Percentiles rank a stretch among this genome's conserved stretches.
phyloP scores from a whole-genome alignment of 2,329 filamentous ascomycete species.

The Aspergillus sp. region DNA sequence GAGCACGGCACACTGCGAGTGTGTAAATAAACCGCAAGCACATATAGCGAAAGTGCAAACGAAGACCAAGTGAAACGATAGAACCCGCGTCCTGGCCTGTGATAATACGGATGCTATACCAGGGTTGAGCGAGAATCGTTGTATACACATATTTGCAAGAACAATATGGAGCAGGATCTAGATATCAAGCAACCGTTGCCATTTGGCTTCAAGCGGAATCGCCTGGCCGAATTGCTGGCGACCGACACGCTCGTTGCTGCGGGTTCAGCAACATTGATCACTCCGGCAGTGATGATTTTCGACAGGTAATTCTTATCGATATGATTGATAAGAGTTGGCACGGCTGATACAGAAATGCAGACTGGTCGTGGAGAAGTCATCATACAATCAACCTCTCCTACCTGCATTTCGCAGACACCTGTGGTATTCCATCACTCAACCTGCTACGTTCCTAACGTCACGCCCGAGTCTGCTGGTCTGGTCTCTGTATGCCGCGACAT shows the following conservation, averaged over 20 bases:
- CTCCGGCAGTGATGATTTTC: slow-evolving; percentile 75
- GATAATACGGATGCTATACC: not conserved
- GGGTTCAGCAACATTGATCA: slow-evolving; percentile 64
- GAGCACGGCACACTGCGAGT: not conserved
- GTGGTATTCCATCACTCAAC: slow-evolving; percentile 29
- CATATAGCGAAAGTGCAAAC: not conserved
- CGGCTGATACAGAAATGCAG: slow-evolving; percentile 19
- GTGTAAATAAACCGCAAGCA: not conserved
- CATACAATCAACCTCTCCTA: slow-evolving; percentile 26
- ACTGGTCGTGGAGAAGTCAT: slow-evolving; percentile 38
- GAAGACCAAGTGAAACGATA: not conserved
- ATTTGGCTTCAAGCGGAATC: slow-evolving; percentile 25
- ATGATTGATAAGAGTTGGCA: not conserved
- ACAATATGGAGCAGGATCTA: slow-evolving; percentile 20
- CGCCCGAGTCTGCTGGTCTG: slow-evolving; percentile 38
- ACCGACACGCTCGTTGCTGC: slow-evolving; percentile 62
- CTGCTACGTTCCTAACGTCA: slow-evolving; percentile 32
- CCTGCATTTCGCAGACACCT: slow-evolving; percentile 28
- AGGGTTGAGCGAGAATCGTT: not conserved
- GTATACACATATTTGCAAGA: not conserved
- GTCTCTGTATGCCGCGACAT: slow-evolving; percentile 72
- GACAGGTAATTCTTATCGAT: slow-evolving; percentile 52
- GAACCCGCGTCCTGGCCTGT: not conserved
- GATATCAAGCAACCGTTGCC: slow-evolving; percentile 17
- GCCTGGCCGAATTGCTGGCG: slow-evolving; percentile 41